Percentiles rank a stretch among this genome's conserved stretches.
Evolutionary conservation across 2,329 filamentous ascomycete genomes (phyloP).

Genomic region (Arachnopeziza araneosa): DNA sequence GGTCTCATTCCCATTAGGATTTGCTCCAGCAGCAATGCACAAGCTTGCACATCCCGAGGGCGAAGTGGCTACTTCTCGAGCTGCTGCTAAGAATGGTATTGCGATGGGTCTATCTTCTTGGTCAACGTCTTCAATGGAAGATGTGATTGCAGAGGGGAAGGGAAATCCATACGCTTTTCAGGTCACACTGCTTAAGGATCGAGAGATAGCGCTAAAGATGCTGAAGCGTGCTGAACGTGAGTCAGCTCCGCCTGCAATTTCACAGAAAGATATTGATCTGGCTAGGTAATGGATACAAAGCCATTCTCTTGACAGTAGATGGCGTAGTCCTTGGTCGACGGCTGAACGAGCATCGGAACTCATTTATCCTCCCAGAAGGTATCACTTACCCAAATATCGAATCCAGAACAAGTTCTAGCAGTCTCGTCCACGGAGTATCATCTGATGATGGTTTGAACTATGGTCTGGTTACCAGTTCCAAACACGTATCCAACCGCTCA

Average conservation of each 20-base stretch:
- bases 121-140: conserved; percentile 40
- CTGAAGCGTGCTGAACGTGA: conserved; percentile 39
- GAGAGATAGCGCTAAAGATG: conserved; percentile 36
- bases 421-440: background rate
- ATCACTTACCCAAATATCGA: conserved; percentile 40
- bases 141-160: conserved; percentile 37
- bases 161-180: conserved; percentile 47
- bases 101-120: conserved; percentile 37
- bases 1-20: conserved; percentile 39
- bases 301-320: conserved; percentile 50
- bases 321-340: conserved; percentile 47
- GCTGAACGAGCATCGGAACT: conserved; percentile 48
- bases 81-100: conserved; percentile 42
- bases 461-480: conserved; percentile 15
- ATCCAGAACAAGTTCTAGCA: conserved; percentile 13
- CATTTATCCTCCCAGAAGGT: conserved; percentile 41
- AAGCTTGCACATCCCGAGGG: conserved; percentile 46
- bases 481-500: background rate
- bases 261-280: background rate
- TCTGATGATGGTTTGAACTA: conserved; percentile 26
- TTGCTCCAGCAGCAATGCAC: conserved; percentile 42
- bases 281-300: conserved; percentile 41
- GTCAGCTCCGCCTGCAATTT: conserved; percentile 1
- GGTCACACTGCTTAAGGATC: conserved; percentile 46
- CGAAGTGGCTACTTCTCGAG: conserved; percentile 46